phyloP scores from a whole-genome alignment of 805 yeast species.

The Candida stauntonica region DNA sequence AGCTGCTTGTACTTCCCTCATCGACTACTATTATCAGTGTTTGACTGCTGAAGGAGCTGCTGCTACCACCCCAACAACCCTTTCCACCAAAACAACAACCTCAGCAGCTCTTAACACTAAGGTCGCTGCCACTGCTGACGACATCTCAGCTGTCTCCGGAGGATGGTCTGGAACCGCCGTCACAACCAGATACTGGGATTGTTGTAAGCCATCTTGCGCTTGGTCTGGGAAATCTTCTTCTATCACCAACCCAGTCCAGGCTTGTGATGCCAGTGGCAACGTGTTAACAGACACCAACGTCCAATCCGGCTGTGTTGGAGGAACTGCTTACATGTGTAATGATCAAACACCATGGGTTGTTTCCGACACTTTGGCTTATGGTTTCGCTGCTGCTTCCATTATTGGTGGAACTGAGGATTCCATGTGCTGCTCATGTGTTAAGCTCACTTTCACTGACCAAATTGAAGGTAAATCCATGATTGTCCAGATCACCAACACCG shows the following conservation, averaged over 20 bases:
- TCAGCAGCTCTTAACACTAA: constrained; percentile 1
- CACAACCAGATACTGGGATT: constrained; percentile 16
- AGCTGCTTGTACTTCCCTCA: constrained; percentile 21
- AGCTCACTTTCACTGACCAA: constrained; percentile 12
- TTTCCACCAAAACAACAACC: neutral
- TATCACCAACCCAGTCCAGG: constrained; percentile 8
- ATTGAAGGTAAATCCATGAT: constrained; percentile 10
- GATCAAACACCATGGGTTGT: constrained; percentile 15
- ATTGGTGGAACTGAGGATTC: constrained; percentile 12
- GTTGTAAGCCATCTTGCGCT: constrained; percentile 13
- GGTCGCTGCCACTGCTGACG: no score
- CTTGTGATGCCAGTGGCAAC: constrained; percentile 14
- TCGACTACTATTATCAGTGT: constrained; percentile 27
- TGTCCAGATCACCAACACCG: constrained; percentile 16
- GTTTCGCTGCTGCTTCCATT: constrained; percentile 16
- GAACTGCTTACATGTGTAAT: constrained; percentile 14
- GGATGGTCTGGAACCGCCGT: constrained; percentile 14
- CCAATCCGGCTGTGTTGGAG: constrained; percentile 15
- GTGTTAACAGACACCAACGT: constrained; percentile 8
- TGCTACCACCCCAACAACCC: neutral
- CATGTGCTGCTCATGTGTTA: constrained; percentile 15
- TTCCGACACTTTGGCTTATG: constrained; percentile 12
- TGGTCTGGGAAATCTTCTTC: constrained; percentile 13
- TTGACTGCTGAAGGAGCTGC: neutral
- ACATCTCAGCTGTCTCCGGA: constrained; percentile 1